phyloP scores from a whole-genome alignment of 148 eudicot species.

The Rhododendron vialii region DNA sequence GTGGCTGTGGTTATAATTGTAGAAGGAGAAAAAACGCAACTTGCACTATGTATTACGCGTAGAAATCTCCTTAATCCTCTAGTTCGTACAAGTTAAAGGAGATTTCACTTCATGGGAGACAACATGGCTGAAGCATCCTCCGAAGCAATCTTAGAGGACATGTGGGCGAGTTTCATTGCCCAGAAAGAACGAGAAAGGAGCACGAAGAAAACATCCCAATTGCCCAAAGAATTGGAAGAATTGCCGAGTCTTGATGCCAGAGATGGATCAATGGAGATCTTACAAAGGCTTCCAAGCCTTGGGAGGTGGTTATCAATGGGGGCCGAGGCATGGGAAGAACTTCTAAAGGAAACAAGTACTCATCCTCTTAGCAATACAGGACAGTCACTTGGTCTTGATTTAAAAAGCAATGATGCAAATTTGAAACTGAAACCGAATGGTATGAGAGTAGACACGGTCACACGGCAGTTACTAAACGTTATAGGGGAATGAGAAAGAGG shows the following conservation, averaged over 20 bases:
- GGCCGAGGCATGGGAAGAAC: slow-evolving; percentile 56
- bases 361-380: no score
- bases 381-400: not conserved
- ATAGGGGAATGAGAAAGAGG: slow-evolving; percentile 74
- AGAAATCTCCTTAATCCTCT: not conserved
- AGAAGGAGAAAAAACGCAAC: no score
- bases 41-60: not conserved
- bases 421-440: not conserved
- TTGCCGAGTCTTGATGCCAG: slow-evolving; percentile 36
- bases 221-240: slow-evolving; percentile 25
- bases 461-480: slow-evolving; percentile 29
- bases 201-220: not conserved
- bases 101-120: not conserved
- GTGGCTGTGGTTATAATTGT: no score
- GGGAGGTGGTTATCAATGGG: slow-evolving; percentile 84
- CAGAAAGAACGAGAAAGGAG: slow-evolving; percentile 14
- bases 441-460: slow-evolving; percentile 15
- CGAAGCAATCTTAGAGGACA: slow-evolving; percentile 47
- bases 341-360: slow-evolving; percentile 3
- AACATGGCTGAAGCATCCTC: slow-evolving; percentile 34
- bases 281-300: slow-evolving; percentile 66
- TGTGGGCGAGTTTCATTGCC: slow-evolving; percentile 63
- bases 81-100: not conserved
- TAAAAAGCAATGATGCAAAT: not conserved
- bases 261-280: slow-evolving; percentile 15